Evolutionary conservation across 2,329 filamentous ascomycete genomes (phyloP), one percentile per base, ranked within the genome.

Genomic region (Penicillium sumatraense): DNA sequence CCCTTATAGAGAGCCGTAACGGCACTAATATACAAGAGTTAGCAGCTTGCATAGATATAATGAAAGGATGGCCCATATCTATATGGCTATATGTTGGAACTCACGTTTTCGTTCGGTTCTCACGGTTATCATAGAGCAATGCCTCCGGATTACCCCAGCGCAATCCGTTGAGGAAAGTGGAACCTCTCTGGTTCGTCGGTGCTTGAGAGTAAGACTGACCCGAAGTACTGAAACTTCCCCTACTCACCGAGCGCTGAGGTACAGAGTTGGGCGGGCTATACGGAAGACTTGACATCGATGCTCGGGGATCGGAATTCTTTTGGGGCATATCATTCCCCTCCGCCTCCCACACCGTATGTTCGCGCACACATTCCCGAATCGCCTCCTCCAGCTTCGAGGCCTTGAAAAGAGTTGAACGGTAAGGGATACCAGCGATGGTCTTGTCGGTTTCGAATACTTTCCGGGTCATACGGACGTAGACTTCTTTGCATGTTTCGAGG

Each of bases 361-460:
- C 90, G 56, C 89, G 81, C 6, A 98, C 93, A 62, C 90, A 92
- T 65, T 96, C 89, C 70, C 86, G 87, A 67, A 98, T 98, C 2
- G 93, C 93, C 64, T 97, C 91, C 74, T 99, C 93, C 44, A 99
- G 81, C 74, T 91, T 93, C 36, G 91, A 96, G 10, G 95, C 95
- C 77, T 99, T 99, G 84, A 98, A 99, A 24, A 99, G 78, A 0
- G 95, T 99, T 5, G 90, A 91, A 31, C 92, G 88, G 71, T 96
- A 97, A 0, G 95, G 95, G 56, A 99, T 96, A 10, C 95, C 95
- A 29, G 90, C 91, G 65, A 99, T 90, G 4, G 93, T 98, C 80
- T 99, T 99, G 79, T 99, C 95, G 5, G 95, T 98, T 78, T 98
- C 90, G 68, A 99, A 99, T 2, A 99, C 95, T 73, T 89, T 89